These are phyloP conservation scores for Aspergillus alliaceus DNA, from an alignment of 2,329 filamentous ascomycete species.

Conservation along the genomic window DNA sequence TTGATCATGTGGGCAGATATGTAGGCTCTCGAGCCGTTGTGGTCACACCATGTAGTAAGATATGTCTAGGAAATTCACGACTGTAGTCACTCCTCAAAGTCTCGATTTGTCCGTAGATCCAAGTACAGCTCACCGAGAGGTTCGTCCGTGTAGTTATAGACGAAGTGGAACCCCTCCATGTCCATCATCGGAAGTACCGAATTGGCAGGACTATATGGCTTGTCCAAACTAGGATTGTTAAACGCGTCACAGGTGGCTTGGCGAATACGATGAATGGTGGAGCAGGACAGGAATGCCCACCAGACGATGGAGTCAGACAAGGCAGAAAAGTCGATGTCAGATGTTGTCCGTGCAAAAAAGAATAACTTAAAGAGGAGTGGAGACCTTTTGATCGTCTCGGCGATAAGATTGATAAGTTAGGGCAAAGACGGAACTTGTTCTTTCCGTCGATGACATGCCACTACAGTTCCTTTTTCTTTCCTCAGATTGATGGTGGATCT, in stretches of 20 bases:
- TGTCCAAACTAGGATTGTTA: background rate
- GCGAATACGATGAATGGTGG: background rate
- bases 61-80: background rate
- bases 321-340: too few species aligned
- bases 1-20: background rate
- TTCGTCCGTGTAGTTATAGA: background rate
- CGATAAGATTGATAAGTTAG: slow-evolving; percentile 10
- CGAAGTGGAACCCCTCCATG: background rate
- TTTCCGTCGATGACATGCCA: slow-evolving; percentile 1
- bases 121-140: background rate
- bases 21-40: background rate
- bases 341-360: background rate
- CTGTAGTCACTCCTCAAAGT: background rate
- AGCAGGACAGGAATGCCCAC: background rate
- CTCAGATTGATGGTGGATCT: too few species aligned
- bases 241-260: background rate
- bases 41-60: background rate
- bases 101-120: background rate
- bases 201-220: background rate
- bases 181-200: background rate
- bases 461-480: too few species aligned
- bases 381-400: background rate
- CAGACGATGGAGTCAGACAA: background rate
- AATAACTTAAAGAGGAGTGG: background rate
- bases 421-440: slow-evolving; percentile 6